Base-by-base conservation (phyloP, 441 rosid genomes). In the Populus hybrid region DNA sequence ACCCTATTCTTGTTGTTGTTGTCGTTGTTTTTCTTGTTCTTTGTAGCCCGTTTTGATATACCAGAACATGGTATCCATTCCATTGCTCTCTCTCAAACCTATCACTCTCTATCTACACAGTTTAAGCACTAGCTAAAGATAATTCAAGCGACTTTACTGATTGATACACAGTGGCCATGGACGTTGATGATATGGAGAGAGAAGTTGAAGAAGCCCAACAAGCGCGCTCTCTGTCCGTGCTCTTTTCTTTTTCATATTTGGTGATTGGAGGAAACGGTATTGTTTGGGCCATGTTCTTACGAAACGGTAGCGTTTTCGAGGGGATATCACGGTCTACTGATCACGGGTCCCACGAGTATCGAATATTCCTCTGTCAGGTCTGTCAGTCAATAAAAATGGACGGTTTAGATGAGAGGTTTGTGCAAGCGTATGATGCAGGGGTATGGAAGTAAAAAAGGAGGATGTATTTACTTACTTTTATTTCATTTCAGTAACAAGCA, bases 51-150 rank as follows among this genome's bases (percentile, higher is more conserved):
- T 74, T 73, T 82, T 38, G 91, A 87, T 64, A 80, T 82, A 18
- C 96, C 93, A 71, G 93, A 92, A 79, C 97, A 94, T 12, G 96
- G 94, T 76, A 92, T 84, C 98, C 97, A 91, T 66, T 92, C 86
- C 98, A 92, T 91, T 18, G 9, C 74, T 64, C 16, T 28, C 8
- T 11, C 18, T 29, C 28, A 18, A 20, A 2, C 8, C 16, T 5
- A 14, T 24, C 53, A 24, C 38, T 53, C 38, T 59, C 4, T 64
- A 16, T 74, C n/a, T 64, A 64, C 14, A 64, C 7, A 64, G 68
- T 26, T 64, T 8, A 10, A 64, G 1, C 61, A 53, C n/a, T 53
- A 53, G n/a, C 7, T 53, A 53, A 45, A 18, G 21, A 53, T 18
- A 53, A 53, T 16, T 64, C 26, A 64, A 64, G 16, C 18, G 29